Conservation (phyloP, 192 early-diverging fungal genomes). For the Thoreauomyces humboldtii region DNA sequence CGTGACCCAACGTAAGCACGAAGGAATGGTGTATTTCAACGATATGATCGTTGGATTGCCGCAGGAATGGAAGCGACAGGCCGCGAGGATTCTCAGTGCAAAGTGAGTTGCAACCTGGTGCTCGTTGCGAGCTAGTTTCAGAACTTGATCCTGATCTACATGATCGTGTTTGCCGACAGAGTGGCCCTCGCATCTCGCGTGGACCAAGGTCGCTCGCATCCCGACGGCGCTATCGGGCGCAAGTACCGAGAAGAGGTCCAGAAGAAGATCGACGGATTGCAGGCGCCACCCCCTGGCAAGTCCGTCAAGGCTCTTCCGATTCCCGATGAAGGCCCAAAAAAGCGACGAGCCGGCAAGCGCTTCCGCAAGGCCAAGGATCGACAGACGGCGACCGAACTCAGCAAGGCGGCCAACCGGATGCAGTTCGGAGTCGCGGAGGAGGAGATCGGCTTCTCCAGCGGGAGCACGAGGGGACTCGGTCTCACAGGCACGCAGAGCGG, state of each 20-base stretch:
- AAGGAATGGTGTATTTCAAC: constrained; percentile 76
- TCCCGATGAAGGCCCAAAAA: constrained; percentile 88
- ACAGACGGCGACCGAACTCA: constrained; percentile 80
- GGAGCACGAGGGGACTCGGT: constrained; percentile 84
- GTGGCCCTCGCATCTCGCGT: constrained; percentile 80
- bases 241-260: constrained; percentile 77
- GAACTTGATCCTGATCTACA: not conserved
- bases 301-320: constrained; percentile 85
- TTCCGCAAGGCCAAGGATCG: constrained; percentile 80
- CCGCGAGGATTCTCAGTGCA: constrained; percentile 74
- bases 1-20: constrained; percentile 66
- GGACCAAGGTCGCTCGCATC: constrained; percentile 67
- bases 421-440: constrained; percentile 90
- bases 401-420: constrained; percentile 87
- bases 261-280: constrained; percentile 79
- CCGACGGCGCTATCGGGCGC: constrained; percentile 73
- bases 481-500: constrained; percentile 76
- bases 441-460: constrained; percentile 73
- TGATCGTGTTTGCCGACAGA: constrained; percentile 6
- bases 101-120: constrained; percentile 54
- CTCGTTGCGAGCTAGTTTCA: no score
- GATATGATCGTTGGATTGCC: constrained; percentile 69
- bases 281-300: constrained; percentile 83
- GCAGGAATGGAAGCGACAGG: constrained; percentile 75
- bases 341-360: constrained; percentile 84